Evolutionary conservation across 768 basidiomycete species (phyloP), one percentile per base, ranked within the genome.

Genomic region (Strobilomyces echinocephalus): DNA sequence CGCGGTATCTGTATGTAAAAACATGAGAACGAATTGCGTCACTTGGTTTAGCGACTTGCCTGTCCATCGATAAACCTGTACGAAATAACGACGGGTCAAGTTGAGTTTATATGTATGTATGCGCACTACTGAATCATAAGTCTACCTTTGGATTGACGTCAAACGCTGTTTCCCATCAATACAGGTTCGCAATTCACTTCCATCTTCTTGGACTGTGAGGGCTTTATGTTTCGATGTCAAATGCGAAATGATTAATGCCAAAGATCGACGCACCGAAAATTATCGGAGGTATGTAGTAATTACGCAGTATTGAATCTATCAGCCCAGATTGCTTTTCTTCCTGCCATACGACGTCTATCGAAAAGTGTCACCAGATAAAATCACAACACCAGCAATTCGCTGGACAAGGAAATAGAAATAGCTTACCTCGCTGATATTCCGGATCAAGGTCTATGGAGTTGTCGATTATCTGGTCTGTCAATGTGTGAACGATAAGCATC

Each of bases 161-260:
- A 87, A 63, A 31, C 86, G 74, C 57, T 87, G 85, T 62, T 87
- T 87, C n/a, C 85, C 85, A 56, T 87, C 87, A 14, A 86, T 84
- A 55, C 85, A 87, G 0, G 74, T 74, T 20, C 79, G 74, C 18
- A 62, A 60, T 56, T 80, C 79, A 8, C 63, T 65, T 4, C 76
- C 78, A 33, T 81, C 74, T 3, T 73, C 67, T 16, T 66, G 60
- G 4, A 55, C 48, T 0, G 65, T 69, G 6, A 77, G 74, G 34
- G 76, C 79, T 82, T 12, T 52, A 43, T 4, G 30, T 16, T 30
- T 33, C 26, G 36, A 41, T 30, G 12, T 31, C n/a, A 60, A 36
- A 50, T n/a, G 15, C 46, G 54, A 36, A 24, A 34, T 26, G 9
- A 41, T 52, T 18, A 40, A 6, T 4, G n/a, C 14, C 24, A 5